Evolutionary conservation across 441 rosid species (phyloP), one percentile per base, ranked within the genome.

Genomic region (Lagerstroemia fauriei): DNA sequence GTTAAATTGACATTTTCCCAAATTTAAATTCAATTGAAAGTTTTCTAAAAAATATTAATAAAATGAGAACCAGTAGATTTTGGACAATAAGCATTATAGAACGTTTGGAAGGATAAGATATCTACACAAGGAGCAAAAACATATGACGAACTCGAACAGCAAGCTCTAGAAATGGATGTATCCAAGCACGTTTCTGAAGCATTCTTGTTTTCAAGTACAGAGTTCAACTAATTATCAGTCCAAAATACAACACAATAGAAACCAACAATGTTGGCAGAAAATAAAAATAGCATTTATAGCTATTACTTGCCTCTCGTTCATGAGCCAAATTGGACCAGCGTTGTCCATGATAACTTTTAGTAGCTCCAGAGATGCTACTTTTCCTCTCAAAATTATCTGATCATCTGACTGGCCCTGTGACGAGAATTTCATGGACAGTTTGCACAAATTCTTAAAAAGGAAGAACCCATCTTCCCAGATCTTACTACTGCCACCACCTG

Each of bases 401-500:
- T 95, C 97, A 90, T 96, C 99, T 0, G 95, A 89, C 80, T 90
- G 93, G 85, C 93, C 98, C 85, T 93, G 98, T 10, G 98, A 91
- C 0, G 98, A 92, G 86, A 89, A 93, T 88, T 93, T 96, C 99
- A 96, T 96, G 13, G 99, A 96, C 87, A 96, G 83, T 87, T 94
- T 94, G 79, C 98, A 92, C 53, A 96, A 86, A 83, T 96, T 94
- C 90, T 91, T 94, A 81, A 94, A 96, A 70, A 93, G 87, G 80
- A 92, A 88, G 86, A 93, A 92, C 12, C 94, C 99, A 61, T 96
- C 99, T 83, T 94, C 97, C 87, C 94, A 86, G 84, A 96, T 90
- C 90, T 92, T 93, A 87, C 95, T 93, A 11, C 81, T 85, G 53
- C 68, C 56, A 70, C 20, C 82, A 41, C 70, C 87, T 1, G 87